phyloP scores from a whole-genome alignment of 2,329 filamentous ascomycete genomes.

The Penicillium janthinellum region DNA sequence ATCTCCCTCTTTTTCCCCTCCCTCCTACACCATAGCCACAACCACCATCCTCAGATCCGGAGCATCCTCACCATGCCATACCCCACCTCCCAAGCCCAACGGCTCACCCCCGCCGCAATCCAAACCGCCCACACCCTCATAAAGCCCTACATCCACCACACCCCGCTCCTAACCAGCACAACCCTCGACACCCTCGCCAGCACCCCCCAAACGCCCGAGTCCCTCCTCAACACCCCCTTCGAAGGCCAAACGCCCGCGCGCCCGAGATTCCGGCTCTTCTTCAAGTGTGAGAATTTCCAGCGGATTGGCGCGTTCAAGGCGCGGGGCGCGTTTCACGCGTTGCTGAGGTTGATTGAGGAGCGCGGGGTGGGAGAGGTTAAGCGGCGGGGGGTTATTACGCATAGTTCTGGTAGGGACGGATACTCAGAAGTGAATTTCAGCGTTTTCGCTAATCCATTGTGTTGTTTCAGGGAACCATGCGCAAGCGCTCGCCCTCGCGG shows the following conservation, averaged over 20 bases:
- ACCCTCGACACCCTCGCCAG: conserved; percentile 77
- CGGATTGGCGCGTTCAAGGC: conserved; percentile 91
- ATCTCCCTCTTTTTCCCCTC: too few relatives aligned
- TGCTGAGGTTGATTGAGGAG: conserved; percentile 67
- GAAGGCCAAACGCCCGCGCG: conserved; percentile 59
- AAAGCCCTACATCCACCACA: conserved; percentile 74
- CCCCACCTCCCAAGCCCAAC: conserved; percentile 24
- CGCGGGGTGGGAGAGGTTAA: conserved; percentile 63
- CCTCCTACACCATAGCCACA: not conserved
- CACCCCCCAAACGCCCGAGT: conserved; percentile 60
- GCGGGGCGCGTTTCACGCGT: conserved; percentile 84
- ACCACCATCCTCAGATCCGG: too few relatives aligned
- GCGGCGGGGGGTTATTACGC: conserved; percentile 77
- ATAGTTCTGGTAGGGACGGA: conserved; percentile 72
- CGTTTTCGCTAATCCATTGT: not conserved
- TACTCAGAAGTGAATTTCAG: not conserved
- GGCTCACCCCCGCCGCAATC: conserved; percentile 73
- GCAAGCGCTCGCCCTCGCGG: conserved; percentile 86
- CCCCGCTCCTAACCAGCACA: conserved; percentile 77
- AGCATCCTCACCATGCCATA: conserved; percentile 45
- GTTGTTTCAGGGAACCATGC: conserved; percentile 81
- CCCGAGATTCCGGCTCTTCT: conserved; percentile 74
- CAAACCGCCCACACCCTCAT: conserved; percentile 72
- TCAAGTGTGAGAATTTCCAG: conserved; percentile 96
- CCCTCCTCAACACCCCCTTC: conserved; percentile 60